These are phyloP conservation scores for Euphorbia celastroides DNA, from an alignment of 441 rosid genomes.

Conservation along the genomic window DNA sequence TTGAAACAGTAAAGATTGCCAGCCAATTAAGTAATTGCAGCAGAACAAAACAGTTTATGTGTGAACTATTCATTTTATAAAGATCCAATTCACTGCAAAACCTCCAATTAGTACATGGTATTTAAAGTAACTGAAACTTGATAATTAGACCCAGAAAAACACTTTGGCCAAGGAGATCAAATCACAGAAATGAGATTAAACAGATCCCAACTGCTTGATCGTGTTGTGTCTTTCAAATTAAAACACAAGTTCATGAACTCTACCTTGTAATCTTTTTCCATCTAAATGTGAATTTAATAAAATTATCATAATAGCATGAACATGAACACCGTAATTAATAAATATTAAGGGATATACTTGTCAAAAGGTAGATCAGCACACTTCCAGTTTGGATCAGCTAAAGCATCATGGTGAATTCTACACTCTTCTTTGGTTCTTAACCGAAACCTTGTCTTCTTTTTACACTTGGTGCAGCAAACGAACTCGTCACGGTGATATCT, in stretches of 20 bases:
- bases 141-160: not conserved
- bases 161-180: not conserved
- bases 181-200: not conserved
- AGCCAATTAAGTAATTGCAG: too few species aligned
- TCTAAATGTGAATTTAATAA: not conserved
- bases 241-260: not conserved
- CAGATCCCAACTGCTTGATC: not conserved
- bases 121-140: not conserved
- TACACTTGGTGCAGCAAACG: slow-evolving; percentile 68
- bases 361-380: slow-evolving; percentile 86
- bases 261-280: not conserved
- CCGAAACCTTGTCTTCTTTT: slow-evolving; percentile 87
- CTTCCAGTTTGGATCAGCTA: slow-evolving; percentile 83
- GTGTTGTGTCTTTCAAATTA: not conserved
- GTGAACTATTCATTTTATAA: not conserved
- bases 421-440: slow-evolving; percentile 91
- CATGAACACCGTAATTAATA: not conserved
- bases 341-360: slow-evolving; percentile 45
- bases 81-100: not conserved
- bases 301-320: not conserved
- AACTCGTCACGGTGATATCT: slow-evolving; percentile 91
- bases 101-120: not conserved
- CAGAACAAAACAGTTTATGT: not conserved
- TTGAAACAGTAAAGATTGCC: too few species aligned
- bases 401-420: slow-evolving; percentile 87